Base-by-base conservation (phyloP, 1,284 basidiomycete genomes). In the Tilletia setariae region DNA sequence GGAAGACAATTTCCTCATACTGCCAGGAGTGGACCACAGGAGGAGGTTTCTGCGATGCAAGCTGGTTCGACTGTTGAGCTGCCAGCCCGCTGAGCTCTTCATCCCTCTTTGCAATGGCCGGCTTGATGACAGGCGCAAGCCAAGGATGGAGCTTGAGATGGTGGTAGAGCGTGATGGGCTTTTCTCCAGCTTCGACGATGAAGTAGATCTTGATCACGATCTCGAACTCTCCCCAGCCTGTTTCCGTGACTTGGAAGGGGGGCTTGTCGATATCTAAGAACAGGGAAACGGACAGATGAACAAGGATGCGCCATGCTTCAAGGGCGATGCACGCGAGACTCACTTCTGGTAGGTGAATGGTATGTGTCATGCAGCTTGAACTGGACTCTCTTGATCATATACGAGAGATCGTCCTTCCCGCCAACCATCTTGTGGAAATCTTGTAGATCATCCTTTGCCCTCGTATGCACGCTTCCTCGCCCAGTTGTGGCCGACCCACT, bases 211-310 rank as follows among this genome's bases (percentile, higher is more conserved):
- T 89, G 77, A 99, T 95, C 78, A 91, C 89, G 71, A 98, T 90
- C 78, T 97, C 93, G 83, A 99, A 99, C 85, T 99, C 96, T 79
- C 96, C 96, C 96, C 96, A 99, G 61, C 95, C 96, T 9, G 95
- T 98, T 83, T 98, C 96, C 7, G 93, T 90, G 9, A 98, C 90
- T 76, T 93, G 90, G 80, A 94, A 99, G 0, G 96, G 96, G 8
- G 92, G 88, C 79, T 91, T 93, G 80, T 99, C 96, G 62, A 96
- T 83, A 76, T 90, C 93, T 97, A 73, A 25, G 43, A 11, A 40
- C 6, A 28, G 21, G 47, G 44, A 16, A 44, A 35, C 42, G 25
- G 63, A 56, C 4, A n/a, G 61, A 25, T n/a, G 21, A 21, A 8
- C 32, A 63, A 28, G 30, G 15, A 25, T 44, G 43, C 19, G 43